phyloP scores from a whole-genome alignment of 495 filamentous ascomycete genomes.

The Lasiosphaeria miniovina region DNA sequence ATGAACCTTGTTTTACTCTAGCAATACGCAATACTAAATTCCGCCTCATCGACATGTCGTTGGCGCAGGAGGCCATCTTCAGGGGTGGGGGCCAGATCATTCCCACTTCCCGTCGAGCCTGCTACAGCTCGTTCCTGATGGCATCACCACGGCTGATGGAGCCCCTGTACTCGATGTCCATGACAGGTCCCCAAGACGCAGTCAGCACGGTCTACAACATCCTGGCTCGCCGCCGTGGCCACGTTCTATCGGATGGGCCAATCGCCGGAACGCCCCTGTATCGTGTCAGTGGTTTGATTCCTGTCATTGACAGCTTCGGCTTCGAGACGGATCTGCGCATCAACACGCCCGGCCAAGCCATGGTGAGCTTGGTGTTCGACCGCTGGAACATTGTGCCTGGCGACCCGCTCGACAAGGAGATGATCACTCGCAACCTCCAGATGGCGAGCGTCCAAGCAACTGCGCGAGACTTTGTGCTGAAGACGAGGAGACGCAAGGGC shows the following conservation, averaged over 20 bases:
- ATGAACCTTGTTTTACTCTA: conserved; percentile 26
- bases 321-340: conserved; percentile 97
- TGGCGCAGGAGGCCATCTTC: conserved; percentile 88
- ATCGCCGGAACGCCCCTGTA: conserved; percentile 96
- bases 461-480: conserved; percentile 91
- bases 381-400: conserved; percentile 93
- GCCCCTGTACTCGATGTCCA: conserved; percentile 84
- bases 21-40: conserved; percentile 97
- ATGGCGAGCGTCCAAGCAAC: conserved; percentile 82
- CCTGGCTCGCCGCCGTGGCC: conserved; percentile 79
- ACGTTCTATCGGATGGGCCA: conserved; percentile 88
- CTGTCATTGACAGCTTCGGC: conserved; percentile 94
- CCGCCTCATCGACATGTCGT: conserved; percentile 82
- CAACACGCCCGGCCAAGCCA: conserved; percentile 89
- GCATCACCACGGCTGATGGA: conserved; percentile 95
- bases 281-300: conserved; percentile 81
- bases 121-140: conserved; percentile 95
- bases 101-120: conserved; percentile 83
- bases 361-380: conserved; percentile 90
- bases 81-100: conserved; percentile 96
- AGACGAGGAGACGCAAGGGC: conserved; percentile 90
- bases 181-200: conserved; percentile 90
- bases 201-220: conserved; percentile 88
- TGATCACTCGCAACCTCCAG: conserved; percentile 78
- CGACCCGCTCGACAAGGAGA: conserved; percentile 86